Evolutionary conservation across 2,329 filamentous ascomycete species (phyloP), one percentile per base, ranked within the genome.

Genomic region (Coleophoma crateriformis): DNA sequence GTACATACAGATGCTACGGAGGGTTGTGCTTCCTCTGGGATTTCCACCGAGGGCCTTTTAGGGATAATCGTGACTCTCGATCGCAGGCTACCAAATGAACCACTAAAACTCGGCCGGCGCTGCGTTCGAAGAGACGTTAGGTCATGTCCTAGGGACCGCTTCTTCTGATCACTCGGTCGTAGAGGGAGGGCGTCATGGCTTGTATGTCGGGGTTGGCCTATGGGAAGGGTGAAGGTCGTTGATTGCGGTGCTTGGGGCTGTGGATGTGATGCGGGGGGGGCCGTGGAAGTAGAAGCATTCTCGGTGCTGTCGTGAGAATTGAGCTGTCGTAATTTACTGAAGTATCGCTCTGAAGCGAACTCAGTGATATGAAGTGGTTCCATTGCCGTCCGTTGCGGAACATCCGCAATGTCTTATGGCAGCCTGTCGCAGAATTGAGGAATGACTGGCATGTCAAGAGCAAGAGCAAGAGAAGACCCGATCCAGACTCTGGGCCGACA

Each of bases 291-390:
- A 61, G 51, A 66, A 64, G 46, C 67, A 65, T 58, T 72, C 66
- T 46, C 58, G 50, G 49, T 70, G 69, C 55, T 68, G 64, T 56
- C 73, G 41, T 44, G 41, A 72, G 69, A 55, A 63, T 68, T 78
- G 58, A 70, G 74, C 67, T 81, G 77, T 50, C 70, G 74, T 53
- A 84, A 65, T 67, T 85, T 85, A 48, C 76, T 75, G 56, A 84
- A 81, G 62, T 82, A 85, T 55, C 78, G 78, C 65, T 79, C 73
- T 41, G 82, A 85, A 53, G 80, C 82, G 67, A 85, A 85, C 65
- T 85, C 82, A 52, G 81, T 83, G 54, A 82, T 73, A 56, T 84
- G 81, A 58, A 76, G 73, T 60, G 78, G 79, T 56, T 84, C 81
- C 79, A 84, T 82, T 61, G 41, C 37, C 61, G 49, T 54, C 50